These are phyloP conservation scores for Penicillium silybi DNA, from an alignment of 495 filamentous ascomycete species.

Conservation along the genomic window DNA sequence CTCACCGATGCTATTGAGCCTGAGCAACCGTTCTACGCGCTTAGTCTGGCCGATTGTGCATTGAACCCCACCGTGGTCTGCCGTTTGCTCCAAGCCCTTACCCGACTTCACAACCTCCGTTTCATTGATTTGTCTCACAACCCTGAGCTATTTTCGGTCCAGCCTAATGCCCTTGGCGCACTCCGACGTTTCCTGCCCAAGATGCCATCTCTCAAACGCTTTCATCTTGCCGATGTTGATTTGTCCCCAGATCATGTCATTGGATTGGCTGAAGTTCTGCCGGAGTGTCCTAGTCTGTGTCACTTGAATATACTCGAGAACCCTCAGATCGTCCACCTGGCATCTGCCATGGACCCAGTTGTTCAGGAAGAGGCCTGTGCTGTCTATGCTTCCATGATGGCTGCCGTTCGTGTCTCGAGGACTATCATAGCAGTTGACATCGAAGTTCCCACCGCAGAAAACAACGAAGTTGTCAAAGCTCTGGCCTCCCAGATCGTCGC, in stretches of 20 bases:
- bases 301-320: constrained; percentile 91
- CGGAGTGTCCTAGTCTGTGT: constrained; percentile 75
- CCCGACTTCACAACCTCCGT: constrained; percentile 67
- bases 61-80: constrained; percentile 67
- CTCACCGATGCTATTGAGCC: constrained; percentile 61
- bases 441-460: constrained; percentile 73
- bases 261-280: constrained; percentile 81
- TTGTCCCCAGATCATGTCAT: constrained; percentile 84
- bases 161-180: constrained; percentile 69
- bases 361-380: constrained; percentile 90
- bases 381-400: constrained; percentile 86
- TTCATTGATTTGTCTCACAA: constrained; percentile 94
- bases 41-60: constrained; percentile 86
- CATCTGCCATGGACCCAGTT: constrained; percentile 64
- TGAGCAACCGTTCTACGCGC: constrained; percentile 66
- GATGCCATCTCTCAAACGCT: constrained; percentile 72
- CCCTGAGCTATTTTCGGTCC: constrained; percentile 66
- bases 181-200: constrained; percentile 83
- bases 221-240: constrained; percentile 85
- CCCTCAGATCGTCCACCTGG: constrained; percentile 60
- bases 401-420: constrained; percentile 77
- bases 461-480: constrained; percentile 85
- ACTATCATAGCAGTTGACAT: constrained; percentile 88
- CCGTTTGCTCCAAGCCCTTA: constrained; percentile 70
- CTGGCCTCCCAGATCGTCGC: constrained; percentile 90